Evolutionary conservation across 164 flowering plant genomes (phyloP).

Genomic region (Stephania yunnanensis): DNA sequence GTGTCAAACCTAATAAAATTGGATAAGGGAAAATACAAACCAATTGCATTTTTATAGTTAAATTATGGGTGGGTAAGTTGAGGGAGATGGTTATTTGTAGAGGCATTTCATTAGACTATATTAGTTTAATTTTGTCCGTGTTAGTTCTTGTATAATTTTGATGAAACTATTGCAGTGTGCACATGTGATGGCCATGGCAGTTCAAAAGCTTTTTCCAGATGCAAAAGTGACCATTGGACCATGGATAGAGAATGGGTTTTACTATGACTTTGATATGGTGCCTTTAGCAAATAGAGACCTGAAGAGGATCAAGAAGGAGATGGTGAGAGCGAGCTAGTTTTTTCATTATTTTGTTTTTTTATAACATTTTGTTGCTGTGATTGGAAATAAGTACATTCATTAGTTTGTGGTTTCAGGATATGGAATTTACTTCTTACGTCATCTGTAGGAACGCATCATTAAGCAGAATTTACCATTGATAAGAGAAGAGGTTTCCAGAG

Average conservation of each 20-base stretch:
- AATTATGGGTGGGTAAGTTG: not conserved
- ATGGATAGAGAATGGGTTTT: constrained; percentile 94
- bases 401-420: constrained; percentile 42
- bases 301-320: constrained; percentile 92
- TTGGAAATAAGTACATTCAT: constrained; percentile 35
- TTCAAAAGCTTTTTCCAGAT: constrained; percentile 82
- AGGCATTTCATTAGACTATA: not conserved
- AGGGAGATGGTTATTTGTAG: not conserved
- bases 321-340: constrained; percentile 44
- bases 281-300: constrained; percentile 83
- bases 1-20: not conserved
- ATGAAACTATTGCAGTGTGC: constrained; percentile 58
- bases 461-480: constrained; percentile 71
- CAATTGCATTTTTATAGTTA: not conserved
- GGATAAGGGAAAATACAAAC: not conserved
- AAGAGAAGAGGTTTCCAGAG: constrained; percentile 83
- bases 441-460: constrained; percentile 93
- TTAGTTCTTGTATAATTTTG: not conserved
- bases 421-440: constrained; percentile 50
- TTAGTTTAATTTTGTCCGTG: not conserved
- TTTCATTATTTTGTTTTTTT: not conserved
- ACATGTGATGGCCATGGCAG: constrained; percentile 99
- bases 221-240: constrained; percentile 98
- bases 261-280: constrained; percentile 95
- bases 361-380: not conserved